Base-by-base conservation (phyloP, 179 eudicot species). In the Gypsophila paniculata region DNA sequence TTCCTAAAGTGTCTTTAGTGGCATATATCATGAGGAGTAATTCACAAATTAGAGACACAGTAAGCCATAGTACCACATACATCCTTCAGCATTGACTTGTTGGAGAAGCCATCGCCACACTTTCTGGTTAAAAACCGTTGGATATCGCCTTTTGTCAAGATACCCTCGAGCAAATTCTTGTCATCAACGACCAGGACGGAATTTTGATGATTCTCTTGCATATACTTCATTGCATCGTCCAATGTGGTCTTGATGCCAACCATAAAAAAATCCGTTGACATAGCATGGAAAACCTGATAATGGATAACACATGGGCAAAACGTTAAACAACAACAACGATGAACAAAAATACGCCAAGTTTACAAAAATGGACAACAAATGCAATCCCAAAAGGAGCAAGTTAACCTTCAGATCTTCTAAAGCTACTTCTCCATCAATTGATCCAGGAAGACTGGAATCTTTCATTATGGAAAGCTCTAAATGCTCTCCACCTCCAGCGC, bases 141-240 rank as follows among this genome's bases (percentile, higher is more conserved):
- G 65, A 94, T 78, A 78, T 94, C 99, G 71, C 99, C 92, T 70
- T 75, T 75, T 0, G 99, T 94, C 78, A 94, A 80, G 83, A 94
- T 88, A 73, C 99, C 99, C 79, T 88, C 97, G 44, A 94, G 81
- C 70, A 82, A 85, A 84, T 84, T 93, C 61, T 90, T 90, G 57
- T 78, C 78, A 76, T 91, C 92, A 80, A 89, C 92, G 61, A 91
- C 94, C 49, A 94, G 83, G 54, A 83, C 85, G 79, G 89, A 91
- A 42, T 77, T 80, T 75, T 82, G 94, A 77, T 83, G 87, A 32
- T 79, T 84, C 72, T 90, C 94, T 71, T 79, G 85, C 93, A 94
- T 88, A 60, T 81, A 75, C 39, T 78, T 76, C 52, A 88, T 44
- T 14, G 91, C 90, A 73, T 87, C 97, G 79, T 83, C 90, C 74